These are phyloP conservation scores for Boletus coccyginus DNA, from an alignment of 768 basidiomycete species.

Conservation along the genomic window DNA sequence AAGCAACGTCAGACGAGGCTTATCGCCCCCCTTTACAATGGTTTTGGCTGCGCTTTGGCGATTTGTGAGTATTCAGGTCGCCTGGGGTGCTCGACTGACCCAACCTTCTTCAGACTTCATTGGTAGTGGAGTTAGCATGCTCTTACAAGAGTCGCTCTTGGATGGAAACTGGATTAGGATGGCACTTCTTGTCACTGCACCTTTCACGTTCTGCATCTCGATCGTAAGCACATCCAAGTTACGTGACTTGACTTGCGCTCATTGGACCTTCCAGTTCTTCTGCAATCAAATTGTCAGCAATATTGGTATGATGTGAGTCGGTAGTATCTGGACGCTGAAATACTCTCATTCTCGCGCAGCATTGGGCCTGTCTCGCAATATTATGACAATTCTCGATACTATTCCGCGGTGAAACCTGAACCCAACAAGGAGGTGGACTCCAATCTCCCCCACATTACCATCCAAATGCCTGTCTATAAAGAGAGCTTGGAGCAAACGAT, in stretches of 20 bases:
- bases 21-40: slow-evolving; percentile 71
- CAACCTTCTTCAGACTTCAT: slow-evolving; percentile 55
- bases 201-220: slow-evolving; percentile 74
- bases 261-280: slow-evolving; percentile 55
- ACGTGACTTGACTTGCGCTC: not conserved
- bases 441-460: slow-evolving; percentile 68
- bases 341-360: slow-evolving; percentile 32
- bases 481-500: slow-evolving; percentile 80
- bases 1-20: slow-evolving; percentile 51
- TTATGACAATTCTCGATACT: slow-evolving; percentile 82
- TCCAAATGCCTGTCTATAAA: slow-evolving; percentile 89
- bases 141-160: slow-evolving; percentile 65
- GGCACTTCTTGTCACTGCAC: slow-evolving; percentile 58
- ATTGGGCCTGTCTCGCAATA: slow-evolving; percentile 84
- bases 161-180: slow-evolving; percentile 67
- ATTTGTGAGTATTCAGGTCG: slow-evolving; percentile 46
- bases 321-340: not conserved
- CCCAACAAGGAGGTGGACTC: slow-evolving; percentile 62
- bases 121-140: slow-evolving; percentile 52
- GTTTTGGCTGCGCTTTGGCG: slow-evolving; percentile 63
- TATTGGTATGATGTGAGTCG: slow-evolving; percentile 59
- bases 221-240: slow-evolving; percentile 45
- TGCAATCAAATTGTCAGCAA: slow-evolving; percentile 65
- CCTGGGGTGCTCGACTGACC: slow-evolving; percentile 1
- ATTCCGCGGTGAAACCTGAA: slow-evolving; percentile 64